Evolutionary conservation across 1,284 basidiomycete species (phyloP), one percentile per base, ranked within the genome.

Genomic region (Cutaneotrichosporon curvatum): DNA sequence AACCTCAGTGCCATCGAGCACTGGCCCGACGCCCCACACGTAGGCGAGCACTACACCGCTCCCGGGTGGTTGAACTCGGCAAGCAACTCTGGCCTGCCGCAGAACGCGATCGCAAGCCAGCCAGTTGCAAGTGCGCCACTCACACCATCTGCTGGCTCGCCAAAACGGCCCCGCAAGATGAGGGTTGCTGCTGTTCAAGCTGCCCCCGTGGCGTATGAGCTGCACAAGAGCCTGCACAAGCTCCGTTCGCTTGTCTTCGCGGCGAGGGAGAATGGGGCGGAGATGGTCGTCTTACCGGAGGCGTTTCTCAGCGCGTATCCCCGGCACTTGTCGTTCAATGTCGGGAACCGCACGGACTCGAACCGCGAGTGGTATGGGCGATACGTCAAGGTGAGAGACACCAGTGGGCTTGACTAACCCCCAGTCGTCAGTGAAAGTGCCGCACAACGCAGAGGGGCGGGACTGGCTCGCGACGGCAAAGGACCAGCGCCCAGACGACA

Each of bases 241-340:
- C 74, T 83, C 5, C 76, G 80, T 47, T 62, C 59, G 8, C 70
- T 80, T 11, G 75, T 76, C 12, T 73, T 63, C 16, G 61, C 78
- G 7, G 80, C 80, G 6, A 76, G 75, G 49, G 72, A 78, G 36
- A 77, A 79, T 52, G 72, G 72, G 4, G 71, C 77, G 0, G 76
- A 81, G 56, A 62, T 85, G 2, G 80, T 77, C 21, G 80, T 85
- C 14, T 82, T 86, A 58, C 84, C 83, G 3, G 83, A 86, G 63
- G 84, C 81, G 16, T 84, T 83, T 28, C 48, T 72, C 15, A 55
- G 53, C 20, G 66, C 59, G 4, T 73, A 73, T 39, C 71, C 71
- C 2, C 52, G 71, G 15, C 62, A 65, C 14, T 43, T 65, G 14
- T 52, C 40, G 14, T 67, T 68, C 36, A 37, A 41, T 10, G 58